Conservation (phyloP, 177 flowering plant species). For the Vitis hybrid region DNA sequence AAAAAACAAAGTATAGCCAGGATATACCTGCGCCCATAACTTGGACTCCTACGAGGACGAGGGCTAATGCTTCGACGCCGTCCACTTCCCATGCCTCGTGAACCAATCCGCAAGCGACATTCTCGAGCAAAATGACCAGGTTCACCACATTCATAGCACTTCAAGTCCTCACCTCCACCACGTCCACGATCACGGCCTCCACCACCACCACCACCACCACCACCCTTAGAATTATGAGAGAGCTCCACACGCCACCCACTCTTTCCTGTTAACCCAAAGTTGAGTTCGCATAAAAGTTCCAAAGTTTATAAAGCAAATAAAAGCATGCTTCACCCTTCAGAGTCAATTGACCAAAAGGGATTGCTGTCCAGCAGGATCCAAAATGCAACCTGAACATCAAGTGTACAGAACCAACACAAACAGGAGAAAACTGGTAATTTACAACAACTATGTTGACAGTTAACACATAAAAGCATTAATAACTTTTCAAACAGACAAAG, state of each 20-base stretch:
- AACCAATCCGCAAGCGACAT: slow-evolving; percentile 66
- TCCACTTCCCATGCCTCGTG: slow-evolving; percentile 73
- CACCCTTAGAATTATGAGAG: slow-evolving; percentile 84
- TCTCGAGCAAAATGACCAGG: slow-evolving; percentile 92
- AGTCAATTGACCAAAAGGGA: background rate
- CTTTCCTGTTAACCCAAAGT: slow-evolving; percentile 50
- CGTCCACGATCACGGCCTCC: slow-evolving; percentile 51
- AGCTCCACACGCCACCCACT: slow-evolving; percentile 96
- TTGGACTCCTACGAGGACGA: slow-evolving; percentile 75
- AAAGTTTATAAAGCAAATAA: background rate
- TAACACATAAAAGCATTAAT: too few relatives aligned
- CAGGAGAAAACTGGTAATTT: background rate
- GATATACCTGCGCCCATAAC: slow-evolving; percentile 72
- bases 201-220: slow-evolving; percentile 51
- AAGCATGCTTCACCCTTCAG: background rate
- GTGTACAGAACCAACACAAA: background rate
- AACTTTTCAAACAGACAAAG: too few relatives aligned
- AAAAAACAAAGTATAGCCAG: background rate
- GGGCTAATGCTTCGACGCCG: slow-evolving; percentile 78
- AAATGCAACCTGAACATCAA: slow-evolving; percentile 5
- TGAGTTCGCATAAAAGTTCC: background rate
- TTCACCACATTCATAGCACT: slow-evolving; percentile 90
- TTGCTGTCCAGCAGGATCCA: background rate
- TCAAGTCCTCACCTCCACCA: slow-evolving; percentile 68
- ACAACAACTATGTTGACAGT: too few relatives aligned